Percentiles rank a stretch among this genome's conserved stretches.
phyloP scores from a whole-genome alignment of 352 stramenopile genomes.

The Hyaloperonospora brassicae region DNA sequence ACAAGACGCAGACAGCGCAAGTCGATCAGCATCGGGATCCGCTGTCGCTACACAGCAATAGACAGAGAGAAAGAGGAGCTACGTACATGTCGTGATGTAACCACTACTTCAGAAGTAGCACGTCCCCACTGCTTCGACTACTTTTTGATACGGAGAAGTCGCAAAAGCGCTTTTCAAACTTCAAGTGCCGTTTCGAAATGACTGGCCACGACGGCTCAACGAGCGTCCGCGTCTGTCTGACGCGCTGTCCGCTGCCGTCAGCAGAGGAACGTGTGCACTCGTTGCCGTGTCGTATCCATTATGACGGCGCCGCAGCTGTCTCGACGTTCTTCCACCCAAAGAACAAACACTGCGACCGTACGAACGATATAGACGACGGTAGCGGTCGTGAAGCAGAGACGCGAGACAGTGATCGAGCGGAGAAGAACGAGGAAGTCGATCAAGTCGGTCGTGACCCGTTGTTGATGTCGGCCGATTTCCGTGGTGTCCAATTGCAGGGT shows the following conservation, averaged over 20 bases:
- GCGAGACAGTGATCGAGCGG: conserved; percentile 11
- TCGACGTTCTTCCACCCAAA: conserved; percentile 68
- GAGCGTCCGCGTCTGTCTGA: conserved; percentile 49
- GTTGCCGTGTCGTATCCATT: conserved; percentile 66
- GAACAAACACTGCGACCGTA: background rate
- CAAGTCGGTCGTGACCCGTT: background rate
- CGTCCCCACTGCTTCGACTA: too few relatives aligned
- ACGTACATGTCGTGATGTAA: too few relatives aligned
- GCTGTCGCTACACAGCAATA: background rate
- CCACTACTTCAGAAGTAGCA: too few relatives aligned
- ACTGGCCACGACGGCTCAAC: conserved; percentile 9
- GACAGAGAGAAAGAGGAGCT: background rate
- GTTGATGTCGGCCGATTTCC: conserved; percentile 40
- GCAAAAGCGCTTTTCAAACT: too few relatives aligned
- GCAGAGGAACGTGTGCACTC: conserved; percentile 57
- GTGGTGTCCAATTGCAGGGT: conserved; percentile 57
- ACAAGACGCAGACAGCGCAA: background rate
- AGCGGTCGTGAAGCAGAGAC: background rate
- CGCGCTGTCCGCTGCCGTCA: conserved; percentile 58
- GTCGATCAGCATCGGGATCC: background rate
- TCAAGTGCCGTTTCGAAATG: too few relatives aligned
- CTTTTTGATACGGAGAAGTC: too few relatives aligned
- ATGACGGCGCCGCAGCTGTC: conserved; percentile 50
- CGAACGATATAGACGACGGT: conserved; percentile 17
- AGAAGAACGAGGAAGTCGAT: conserved; percentile 7